Conservation (phyloP, 2,329 filamentous ascomycete genomes). For the Paramyrothecium sp. region DNA sequence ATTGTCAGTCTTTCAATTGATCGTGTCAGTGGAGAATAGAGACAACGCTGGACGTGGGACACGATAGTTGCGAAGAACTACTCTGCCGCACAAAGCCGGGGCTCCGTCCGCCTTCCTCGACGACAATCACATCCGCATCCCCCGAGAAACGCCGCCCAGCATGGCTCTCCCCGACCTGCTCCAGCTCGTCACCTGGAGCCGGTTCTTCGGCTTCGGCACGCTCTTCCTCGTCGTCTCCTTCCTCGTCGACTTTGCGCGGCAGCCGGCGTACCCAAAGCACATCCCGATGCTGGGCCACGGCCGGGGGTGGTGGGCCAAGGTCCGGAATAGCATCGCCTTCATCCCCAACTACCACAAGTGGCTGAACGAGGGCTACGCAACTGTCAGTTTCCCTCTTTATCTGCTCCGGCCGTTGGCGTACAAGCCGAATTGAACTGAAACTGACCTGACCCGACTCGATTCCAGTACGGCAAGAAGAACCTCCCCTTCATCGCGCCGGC, state of each 20-base stretch:
- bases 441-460: not conserved
- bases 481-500: constrained; percentile 41
- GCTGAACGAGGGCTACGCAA: constrained; percentile 41
- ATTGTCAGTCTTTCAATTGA: too few species aligned
- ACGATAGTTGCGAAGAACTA: too few species aligned
- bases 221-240: constrained; percentile 36
- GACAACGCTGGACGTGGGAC: too few species aligned
- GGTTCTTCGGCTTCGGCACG: constrained; percentile 21
- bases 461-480: constrained; percentile 37
- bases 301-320: constrained; percentile 27
- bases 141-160: not conserved
- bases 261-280: constrained; percentile 36
- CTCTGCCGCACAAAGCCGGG: too few species aligned
- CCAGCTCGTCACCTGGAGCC: constrained; percentile 26
- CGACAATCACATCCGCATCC: too few species aligned
- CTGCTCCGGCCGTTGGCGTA: too few species aligned
- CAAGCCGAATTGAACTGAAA: not conserved
- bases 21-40: too few species aligned
- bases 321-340: constrained; percentile 39
- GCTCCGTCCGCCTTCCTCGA: too few species aligned
- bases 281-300: constrained; percentile 40
- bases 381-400: constrained; percentile 23
- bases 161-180: constrained; percentile 8
- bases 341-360: constrained; percentile 35
- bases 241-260: constrained; percentile 34